Evolutionary conservation across 2,329 filamentous ascomycete genomes (phyloP).

Genomic region (Talaromyces sp.): DNA sequence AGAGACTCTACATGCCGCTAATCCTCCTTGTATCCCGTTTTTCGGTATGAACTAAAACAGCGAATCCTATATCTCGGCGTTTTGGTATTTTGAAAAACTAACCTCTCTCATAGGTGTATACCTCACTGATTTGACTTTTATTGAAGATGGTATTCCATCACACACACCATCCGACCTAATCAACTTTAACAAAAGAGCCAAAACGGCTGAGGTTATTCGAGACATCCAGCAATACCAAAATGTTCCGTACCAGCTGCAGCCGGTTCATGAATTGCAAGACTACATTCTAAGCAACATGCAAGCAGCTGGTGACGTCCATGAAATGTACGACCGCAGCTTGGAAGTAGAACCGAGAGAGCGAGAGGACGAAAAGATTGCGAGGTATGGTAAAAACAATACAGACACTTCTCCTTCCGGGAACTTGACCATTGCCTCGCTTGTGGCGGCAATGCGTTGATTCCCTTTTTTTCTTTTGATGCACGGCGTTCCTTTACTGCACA

Average conservation of each 20-base stretch:
- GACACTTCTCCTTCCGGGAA: constrained; percentile 21
- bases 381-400: constrained; percentile 55
- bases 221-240: constrained; percentile 99
- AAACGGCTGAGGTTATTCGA: constrained; percentile 96
- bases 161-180: constrained; percentile 95
- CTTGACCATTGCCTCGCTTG: constrained; percentile 27
- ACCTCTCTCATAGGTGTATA: constrained; percentile 66
- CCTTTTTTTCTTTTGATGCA: background rate
- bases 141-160: constrained; percentile 95
- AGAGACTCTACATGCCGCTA: constrained; percentile 84
- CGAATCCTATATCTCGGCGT: constrained; percentile 16
- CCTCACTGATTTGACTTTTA: constrained; percentile 94
- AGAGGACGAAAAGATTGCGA: constrained; percentile 99
- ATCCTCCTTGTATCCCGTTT: constrained; percentile 96
- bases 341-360: constrained; percentile 89
- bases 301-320: constrained; percentile 89
- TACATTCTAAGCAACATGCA: constrained; percentile 97
- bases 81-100: background rate
- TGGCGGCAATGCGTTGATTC: constrained; percentile 27
- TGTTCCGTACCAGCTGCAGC: constrained; percentile 85
- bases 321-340: constrained; percentile 98
- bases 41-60: constrained; percentile 59
- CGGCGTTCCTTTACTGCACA: constrained; percentile 3
- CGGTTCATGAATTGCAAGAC: constrained; percentile 87
- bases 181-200: constrained; percentile 97